phyloP scores from a whole-genome alignment of 805 yeast genomes.

The Saccharomyces eubayanus region DNA sequence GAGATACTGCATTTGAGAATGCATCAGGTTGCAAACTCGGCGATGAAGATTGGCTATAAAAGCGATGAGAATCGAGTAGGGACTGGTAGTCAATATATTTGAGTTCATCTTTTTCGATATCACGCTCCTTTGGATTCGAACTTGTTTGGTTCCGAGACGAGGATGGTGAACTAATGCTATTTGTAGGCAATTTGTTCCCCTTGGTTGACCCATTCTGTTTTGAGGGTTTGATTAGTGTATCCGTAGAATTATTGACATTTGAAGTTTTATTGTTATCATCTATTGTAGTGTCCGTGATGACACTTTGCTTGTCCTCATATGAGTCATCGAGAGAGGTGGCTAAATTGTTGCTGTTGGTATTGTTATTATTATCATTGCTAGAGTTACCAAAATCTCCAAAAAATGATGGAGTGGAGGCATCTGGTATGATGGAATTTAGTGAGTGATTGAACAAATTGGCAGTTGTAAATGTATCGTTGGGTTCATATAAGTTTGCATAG shows the following conservation, averaged over 20 bases:
- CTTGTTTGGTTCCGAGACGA: neutral
- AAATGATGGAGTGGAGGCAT: neutral
- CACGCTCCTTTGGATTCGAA: neutral
- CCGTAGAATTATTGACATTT: constrained; percentile 9
- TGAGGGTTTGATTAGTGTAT: constrained; percentile 8
- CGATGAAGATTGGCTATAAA: constrained; percentile 12
- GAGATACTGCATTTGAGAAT: neutral
- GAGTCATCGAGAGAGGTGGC: neutral
- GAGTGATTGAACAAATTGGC: constrained; percentile 1
- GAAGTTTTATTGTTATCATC: constrained; percentile 6
- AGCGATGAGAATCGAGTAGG: constrained; percentile 23
- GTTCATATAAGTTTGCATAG: constrained; percentile 1
- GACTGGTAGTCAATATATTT: constrained; percentile 21
- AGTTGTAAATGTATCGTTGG: constrained; percentile 1
- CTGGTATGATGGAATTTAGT: neutral
- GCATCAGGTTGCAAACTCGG: neutral
- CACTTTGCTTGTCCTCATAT: constrained; percentile 7
- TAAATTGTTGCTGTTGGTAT: neutral
- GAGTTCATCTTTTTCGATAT: neutral
- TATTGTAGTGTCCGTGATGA: constrained; percentile 15
- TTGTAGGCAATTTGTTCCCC: neutral
- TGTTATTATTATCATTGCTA: neutral
- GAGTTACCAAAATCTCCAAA: neutral
- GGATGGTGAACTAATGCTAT: neutral
- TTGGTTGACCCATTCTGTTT: neutral